Evolutionary conservation across 2,329 filamentous ascomycete genomes (phyloP), one percentile per base, ranked within the genome.

Genomic region (Plectosphaerella cucumerina): DNA sequence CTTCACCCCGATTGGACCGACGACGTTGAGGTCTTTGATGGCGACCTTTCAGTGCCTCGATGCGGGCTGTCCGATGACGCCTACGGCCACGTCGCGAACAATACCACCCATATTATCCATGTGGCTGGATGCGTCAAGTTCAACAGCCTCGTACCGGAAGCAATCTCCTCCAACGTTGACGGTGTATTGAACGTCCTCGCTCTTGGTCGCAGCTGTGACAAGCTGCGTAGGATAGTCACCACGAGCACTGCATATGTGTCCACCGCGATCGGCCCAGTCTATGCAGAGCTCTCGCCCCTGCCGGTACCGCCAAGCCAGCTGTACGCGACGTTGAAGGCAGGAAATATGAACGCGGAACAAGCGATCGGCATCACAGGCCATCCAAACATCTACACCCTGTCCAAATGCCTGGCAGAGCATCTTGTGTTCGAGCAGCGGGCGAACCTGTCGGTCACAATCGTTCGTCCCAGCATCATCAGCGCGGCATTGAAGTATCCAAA

Each of bases 401-500:
- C 55, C 15, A 55, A 57, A 23, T 57, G 53, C 33, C 47, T 57
- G 1, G 50, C 53, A 6, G 55, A 57, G 31, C 53, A 57, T 20
- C 49, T 55, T 10, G 15, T 57, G 12, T 46, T 48, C 15, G 26
- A 51, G 18, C 47, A 50, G 23, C 49, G 49, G 18, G 49, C 42
- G 15, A 21, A 33, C 10, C 50, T 48, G 1, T 50, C 55, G 3
- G 9, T 55, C 14, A 55, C 51, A n/a, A 55, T 55, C 6, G 51
- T 57, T 6, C 55, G 55, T 2, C 55, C 55, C 5, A 57, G 55
- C 31, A 57, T 57, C 15, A 55, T 57, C 12, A 55, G 50, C 3
- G 53, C 50, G 8, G 53, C 53, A 26, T 48, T 46, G 21, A 14
- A 26, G 4, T 47, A 57, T 11, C 55, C 53, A 5, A 51, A 49